Percentiles rank a stretch among this genome's conserved stretches.
phyloP scores from a whole-genome alignment of 2,329 filamentous ascomycete species.

The Pyrenophora tritici-repentis region DNA sequence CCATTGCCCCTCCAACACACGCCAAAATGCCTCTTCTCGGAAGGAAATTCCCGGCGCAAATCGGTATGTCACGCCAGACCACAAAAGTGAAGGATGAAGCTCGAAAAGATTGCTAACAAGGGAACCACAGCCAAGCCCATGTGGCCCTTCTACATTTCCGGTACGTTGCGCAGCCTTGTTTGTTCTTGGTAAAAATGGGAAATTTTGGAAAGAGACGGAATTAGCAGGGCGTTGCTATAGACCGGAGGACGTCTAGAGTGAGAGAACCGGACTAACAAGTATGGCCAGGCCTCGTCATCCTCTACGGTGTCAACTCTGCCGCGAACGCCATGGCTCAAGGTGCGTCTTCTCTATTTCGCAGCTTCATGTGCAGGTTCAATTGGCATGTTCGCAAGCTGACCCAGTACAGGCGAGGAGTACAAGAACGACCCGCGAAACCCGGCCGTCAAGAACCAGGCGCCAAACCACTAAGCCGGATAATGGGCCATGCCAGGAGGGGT shows the following conservation, averaged over 20 bases:
- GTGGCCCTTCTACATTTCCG: conserved; percentile 91
- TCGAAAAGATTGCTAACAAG: conserved; percentile 34
- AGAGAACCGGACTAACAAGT: conserved; percentile 24
- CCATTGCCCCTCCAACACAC: conserved; percentile 38
- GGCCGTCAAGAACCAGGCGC: conserved; percentile 40
- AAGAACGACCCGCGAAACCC: conserved; percentile 97
- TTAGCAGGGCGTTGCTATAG: conserved; percentile 12
- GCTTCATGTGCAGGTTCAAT: neutral
- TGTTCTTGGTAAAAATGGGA: neutral
- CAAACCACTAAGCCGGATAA: conserved; percentile 37
- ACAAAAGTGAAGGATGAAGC: conserved; percentile 4
- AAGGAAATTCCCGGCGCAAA: conserved; percentile 57
- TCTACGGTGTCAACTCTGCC: conserved; percentile 88
- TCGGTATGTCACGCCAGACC: conserved; percentile 50
- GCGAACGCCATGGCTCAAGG: conserved; percentile 77
- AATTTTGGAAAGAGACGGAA: conserved; percentile 6
- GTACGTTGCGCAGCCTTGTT: conserved; percentile 62
- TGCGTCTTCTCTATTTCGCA: conserved; percentile 56
- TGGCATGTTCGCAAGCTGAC: conserved; percentile 25
- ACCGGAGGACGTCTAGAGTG: neutral
- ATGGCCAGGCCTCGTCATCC: conserved; percentile 74
- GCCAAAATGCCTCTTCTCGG: conserved; percentile 54
- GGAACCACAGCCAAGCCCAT: conserved; percentile 75
- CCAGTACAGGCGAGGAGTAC: conserved; percentile 77
- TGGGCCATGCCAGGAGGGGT: conserved; percentile 18